Conservation (phyloP, 305 asterid species). For the Withania somnifera region DNA sequence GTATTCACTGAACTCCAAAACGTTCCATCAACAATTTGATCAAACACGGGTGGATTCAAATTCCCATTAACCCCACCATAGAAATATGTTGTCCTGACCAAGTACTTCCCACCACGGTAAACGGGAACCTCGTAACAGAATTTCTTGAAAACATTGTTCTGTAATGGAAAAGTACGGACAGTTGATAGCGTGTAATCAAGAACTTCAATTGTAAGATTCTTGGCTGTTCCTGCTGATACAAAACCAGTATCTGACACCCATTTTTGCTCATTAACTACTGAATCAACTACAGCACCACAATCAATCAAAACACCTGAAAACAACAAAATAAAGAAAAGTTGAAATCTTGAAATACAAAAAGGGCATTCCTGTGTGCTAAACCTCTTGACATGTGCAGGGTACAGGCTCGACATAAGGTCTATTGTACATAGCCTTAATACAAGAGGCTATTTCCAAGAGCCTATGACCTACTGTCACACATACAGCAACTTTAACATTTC, state of each 20-base stretch:
- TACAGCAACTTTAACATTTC: no score
- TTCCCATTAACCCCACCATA: constrained; percentile 72
- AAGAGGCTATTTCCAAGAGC: no score
- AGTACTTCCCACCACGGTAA: constrained; percentile 40
- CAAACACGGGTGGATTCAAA: constrained; percentile 67
- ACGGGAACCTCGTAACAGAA: constrained; percentile 75
- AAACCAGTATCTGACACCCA: constrained; percentile 55
- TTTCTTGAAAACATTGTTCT: constrained; percentile 46
- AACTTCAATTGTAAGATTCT: constrained; percentile 16
- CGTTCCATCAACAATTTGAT: constrained; percentile 89
- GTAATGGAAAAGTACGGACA: constrained; percentile 56
- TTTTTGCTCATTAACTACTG: constrained; percentile 31
- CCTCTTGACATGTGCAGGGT: no score
- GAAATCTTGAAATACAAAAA: background rate
- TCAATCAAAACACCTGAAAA: constrained; percentile 47
- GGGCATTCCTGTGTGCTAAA: no score
- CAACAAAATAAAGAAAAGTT: background rate
- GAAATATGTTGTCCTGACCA: constrained; percentile 62
- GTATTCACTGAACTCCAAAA: constrained; percentile 77
- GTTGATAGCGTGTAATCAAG: constrained; percentile 34
- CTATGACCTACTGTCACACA: no score
- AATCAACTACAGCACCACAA: constrained; percentile 48
- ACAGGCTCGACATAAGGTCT: no score
- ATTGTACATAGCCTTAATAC: no score
- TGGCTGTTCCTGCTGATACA: constrained; percentile 43